Base-by-base conservation (phyloP, 2,329 filamentous ascomycete species). In the Fusarium sublunatum region DNA sequence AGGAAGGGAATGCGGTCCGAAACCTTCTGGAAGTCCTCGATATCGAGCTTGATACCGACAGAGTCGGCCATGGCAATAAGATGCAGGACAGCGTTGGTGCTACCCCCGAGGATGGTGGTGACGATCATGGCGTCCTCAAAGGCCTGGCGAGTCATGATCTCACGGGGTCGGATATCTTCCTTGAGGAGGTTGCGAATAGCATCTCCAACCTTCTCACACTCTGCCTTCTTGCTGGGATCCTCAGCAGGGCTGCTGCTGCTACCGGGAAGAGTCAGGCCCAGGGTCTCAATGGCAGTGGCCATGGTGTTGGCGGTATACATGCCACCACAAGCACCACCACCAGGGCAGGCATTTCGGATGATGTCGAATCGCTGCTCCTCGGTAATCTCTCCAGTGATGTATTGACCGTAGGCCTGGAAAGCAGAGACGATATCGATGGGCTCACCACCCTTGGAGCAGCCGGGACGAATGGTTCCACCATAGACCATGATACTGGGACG, bases 251-350 rank as follows among this genome's bases (percentile, higher is more conserved):
- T 91, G 71, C 90, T 92, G 57, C 90, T 92, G 70, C 90, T 93
- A 7, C 91, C 91, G 5, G 91, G 90, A n/a, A 95, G 82, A 4
- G 90, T 91, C 84, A 94, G 89, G 26, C 93, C 93, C 84, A 97
- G 92, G 38, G 91, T 91, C 79, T 97, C 92, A 64, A 96, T 92
- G 12, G 91, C 91, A 0, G 91, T 94, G 5, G 92, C 91, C 91
- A 97, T 94, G 24, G 92, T 96, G 78, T 96, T 96, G 64, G 93
- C 93, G 1, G 93, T 97, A 79, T 93, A 97, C 93, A 96, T 93
- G 68, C 91, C 91, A 65, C 90, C 90, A 65, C 91, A 93, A 31
- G 90, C 91, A 35, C 91, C 91, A 36, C 76, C 74, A 31, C 79
- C 79, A 34, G 79, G 79, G 65, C 93, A 97, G 39, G 95, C 93